A percentile compares a stretch with the other conserved stretches of the same genome.
Conservation (phyloP, 768 basidiomycete species). For the Hygrocybe coccinea region DNA sequence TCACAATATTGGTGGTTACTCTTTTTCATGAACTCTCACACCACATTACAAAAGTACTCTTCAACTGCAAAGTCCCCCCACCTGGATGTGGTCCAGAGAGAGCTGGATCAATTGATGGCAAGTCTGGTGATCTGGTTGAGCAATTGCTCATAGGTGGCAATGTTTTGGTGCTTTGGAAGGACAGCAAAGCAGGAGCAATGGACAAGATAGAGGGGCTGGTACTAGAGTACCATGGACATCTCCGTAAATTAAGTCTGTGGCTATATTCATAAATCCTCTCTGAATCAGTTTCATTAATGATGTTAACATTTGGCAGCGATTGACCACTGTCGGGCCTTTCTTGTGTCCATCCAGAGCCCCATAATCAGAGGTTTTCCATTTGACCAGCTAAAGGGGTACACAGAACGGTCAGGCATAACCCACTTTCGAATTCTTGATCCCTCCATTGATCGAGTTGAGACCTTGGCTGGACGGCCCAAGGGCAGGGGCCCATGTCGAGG, state of each 20-base stretch:
- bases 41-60: neutral
- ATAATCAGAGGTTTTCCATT: neutral
- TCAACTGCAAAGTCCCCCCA: neutral
- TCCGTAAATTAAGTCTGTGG: neutral
- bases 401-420: neutral
- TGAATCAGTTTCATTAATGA: neutral
- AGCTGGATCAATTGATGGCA: neutral
- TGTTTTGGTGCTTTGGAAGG: neutral
- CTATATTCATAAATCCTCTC: neutral
- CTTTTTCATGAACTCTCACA: neutral
- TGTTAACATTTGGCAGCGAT: neutral
- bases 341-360: neutral
- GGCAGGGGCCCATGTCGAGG: neutral
- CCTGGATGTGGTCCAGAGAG: neutral
- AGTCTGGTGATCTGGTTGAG: neutral
- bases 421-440: neutral
- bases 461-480: neutral
- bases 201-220: neutral
- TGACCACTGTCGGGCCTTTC: neutral
- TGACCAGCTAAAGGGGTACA: neutral
- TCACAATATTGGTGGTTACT: neutral
- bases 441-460: neutral
- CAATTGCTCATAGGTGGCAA: neutral
- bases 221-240: neutral
- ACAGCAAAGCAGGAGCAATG: neutral